Conservation (phyloP, 73 alveolate species). For the Paramecium tetraurelia region DNA sequence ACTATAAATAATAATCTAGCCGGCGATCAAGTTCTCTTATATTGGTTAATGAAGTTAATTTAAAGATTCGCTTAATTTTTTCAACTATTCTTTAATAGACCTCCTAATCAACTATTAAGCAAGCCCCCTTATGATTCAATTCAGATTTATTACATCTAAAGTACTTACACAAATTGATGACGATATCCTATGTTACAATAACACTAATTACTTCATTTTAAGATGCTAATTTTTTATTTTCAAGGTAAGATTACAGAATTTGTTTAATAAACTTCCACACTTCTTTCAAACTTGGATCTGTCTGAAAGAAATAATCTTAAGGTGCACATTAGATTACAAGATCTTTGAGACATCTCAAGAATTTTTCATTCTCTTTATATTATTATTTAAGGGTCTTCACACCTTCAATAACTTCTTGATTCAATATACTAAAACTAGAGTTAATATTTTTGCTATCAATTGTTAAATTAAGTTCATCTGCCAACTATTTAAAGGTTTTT, state of each 20-base stretch:
- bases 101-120: conserved; percentile 6
- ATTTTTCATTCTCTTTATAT: conserved; percentile 31
- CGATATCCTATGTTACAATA: not conserved
- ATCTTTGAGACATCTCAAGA: not conserved
- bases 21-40: not conserved
- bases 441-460: conserved; percentile 15
- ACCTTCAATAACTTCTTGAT: conserved; percentile 29
- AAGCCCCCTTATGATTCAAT: conserved; percentile 13
- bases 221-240: not conserved
- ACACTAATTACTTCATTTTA: not conserved
- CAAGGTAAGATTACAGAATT: not conserved
- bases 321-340: conserved; percentile 46
- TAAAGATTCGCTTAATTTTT: not conserved
- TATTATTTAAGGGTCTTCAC: not conserved
- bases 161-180: not conserved
- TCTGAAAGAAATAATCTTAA: not conserved
- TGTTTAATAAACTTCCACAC: conserved; percentile 16
- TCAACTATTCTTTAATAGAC: conserved; percentile 22
- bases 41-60: not conserved
- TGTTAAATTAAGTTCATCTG: conserved; percentile 20
- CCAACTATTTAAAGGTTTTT: conserved; percentile 11
- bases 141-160: not conserved
- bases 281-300: conserved; percentile 11
- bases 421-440: not conserved
- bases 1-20: not conserved